Conservation (phyloP, 148 eudicot species). For the Rhododendron griersonianum region DNA sequence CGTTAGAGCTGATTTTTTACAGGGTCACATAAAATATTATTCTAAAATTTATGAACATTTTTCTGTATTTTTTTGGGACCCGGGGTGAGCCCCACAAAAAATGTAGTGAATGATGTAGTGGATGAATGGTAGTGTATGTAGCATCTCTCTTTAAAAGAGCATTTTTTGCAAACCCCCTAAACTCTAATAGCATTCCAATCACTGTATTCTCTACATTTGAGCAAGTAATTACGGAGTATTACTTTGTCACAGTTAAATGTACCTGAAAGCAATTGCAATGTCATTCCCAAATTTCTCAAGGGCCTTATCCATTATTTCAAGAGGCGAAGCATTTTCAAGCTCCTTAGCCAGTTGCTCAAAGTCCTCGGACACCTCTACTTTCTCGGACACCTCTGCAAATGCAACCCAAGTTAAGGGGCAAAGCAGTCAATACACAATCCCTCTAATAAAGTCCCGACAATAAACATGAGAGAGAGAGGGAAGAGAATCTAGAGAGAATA, state of each 20-base stretch:
- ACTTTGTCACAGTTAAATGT: background rate
- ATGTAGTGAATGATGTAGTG: no score
- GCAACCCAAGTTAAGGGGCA: background rate
- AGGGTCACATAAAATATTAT: no score
- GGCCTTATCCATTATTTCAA: constrained; percentile 18
- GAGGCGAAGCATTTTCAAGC: constrained; percentile 15
- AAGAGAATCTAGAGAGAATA: background rate
- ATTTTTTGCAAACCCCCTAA: background rate
- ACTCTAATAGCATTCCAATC: background rate
- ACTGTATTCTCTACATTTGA: background rate
- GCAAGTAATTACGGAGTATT: background rate
- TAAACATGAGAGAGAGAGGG: background rate
- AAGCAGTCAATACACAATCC: background rate
- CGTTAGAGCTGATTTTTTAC: no score
- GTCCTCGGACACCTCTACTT: background rate
- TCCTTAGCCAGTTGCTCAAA: constrained; percentile 13
- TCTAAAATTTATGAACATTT: no score
- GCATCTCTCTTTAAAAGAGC: no score
- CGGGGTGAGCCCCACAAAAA: no score
- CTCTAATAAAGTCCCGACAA: background rate
- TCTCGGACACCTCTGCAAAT: background rate
- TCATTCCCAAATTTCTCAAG: constrained; percentile 16
- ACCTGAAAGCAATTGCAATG: constrained; percentile 17
- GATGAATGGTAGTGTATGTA: no score
- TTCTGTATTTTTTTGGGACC: no score